phyloP scores from a whole-genome alignment of 2,329 filamentous ascomycete species.

The Epichloe brachyelytri region DNA sequence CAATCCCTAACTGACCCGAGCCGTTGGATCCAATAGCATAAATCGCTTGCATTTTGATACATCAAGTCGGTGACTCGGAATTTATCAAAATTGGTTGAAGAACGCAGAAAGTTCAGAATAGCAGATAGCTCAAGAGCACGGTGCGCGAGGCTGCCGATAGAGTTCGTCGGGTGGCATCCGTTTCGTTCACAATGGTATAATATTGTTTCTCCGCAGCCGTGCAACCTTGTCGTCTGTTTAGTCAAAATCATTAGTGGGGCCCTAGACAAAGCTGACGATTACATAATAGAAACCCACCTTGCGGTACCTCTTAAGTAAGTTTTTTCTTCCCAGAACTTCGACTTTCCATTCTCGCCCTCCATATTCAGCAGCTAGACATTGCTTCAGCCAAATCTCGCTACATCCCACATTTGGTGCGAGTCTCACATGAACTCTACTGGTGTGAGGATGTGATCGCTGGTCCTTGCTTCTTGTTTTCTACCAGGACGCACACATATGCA shows the following conservation, averaged over 20 bases:
- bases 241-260: not conserved
- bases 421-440: not conserved
- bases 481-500: slow-evolving; percentile 11
- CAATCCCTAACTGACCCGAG: slow-evolving; percentile 60
- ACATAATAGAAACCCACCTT: slow-evolving; percentile 1
- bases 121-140: no score
- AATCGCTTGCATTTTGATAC: slow-evolving; percentile 32
- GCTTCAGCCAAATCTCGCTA: not conserved
- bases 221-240: not conserved
- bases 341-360: accelerated
- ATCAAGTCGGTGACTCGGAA: not conserved
- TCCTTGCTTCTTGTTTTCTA: slow-evolving; percentile 12
- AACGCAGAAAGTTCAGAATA: no score
- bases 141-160: no score
- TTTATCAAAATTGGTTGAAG: not conserved
- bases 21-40: slow-evolving; percentile 67
- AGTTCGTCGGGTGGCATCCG: not conserved
- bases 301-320: not conserved
- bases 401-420: not conserved
- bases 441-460: slow-evolving; percentile 15
- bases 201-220: no score
- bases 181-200: no score
- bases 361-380: not conserved
- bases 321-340: not conserved
- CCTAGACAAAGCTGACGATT: not conserved